Conservation (phyloP, 116 monocot species). For the Papilionanthe hybrid region DNA sequence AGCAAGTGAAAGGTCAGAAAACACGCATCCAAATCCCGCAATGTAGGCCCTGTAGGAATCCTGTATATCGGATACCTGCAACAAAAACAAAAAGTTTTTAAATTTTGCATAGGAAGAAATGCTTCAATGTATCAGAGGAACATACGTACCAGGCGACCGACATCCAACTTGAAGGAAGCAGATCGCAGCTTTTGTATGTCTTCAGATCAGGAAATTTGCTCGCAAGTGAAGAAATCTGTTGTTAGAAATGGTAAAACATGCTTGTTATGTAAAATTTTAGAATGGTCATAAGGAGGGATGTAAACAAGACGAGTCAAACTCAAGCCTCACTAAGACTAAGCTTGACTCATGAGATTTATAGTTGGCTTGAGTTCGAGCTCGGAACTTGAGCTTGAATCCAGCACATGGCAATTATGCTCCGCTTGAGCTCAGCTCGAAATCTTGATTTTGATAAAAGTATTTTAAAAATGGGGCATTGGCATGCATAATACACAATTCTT, state of each 20-base stretch:
- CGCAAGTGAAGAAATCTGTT: constrained; percentile 40
- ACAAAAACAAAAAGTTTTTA: background rate
- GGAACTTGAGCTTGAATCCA: too few relatives aligned
- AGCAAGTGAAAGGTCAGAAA: constrained; percentile 46
- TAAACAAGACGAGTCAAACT: too few relatives aligned
- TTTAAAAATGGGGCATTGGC: too few relatives aligned
- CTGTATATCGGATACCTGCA: constrained; percentile 52
- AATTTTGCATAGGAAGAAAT: background rate
- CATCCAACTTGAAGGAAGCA: constrained; percentile 42
- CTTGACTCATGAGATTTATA: too few relatives aligned
- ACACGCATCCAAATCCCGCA: constrained; percentile 41
- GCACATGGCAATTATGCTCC: too few relatives aligned
- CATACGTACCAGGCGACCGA: constrained; percentile 41
- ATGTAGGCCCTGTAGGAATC: constrained; percentile 44
- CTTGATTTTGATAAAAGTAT: too few relatives aligned
- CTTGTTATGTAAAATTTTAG: background rate
- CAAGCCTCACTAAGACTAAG: too few relatives aligned
- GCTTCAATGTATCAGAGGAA: background rate
- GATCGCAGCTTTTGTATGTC: constrained; percentile 37
- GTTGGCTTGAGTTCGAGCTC: too few relatives aligned
- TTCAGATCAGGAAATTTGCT: constrained; percentile 25
- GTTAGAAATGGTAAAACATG: background rate
- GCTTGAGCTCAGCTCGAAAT: too few relatives aligned
- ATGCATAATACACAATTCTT: too few relatives aligned
- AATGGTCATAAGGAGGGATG: background rate